These are phyloP conservation scores for Kregervanrija delftensis DNA, from an alignment of 805 yeast species.

Conservation along the genomic window DNA sequence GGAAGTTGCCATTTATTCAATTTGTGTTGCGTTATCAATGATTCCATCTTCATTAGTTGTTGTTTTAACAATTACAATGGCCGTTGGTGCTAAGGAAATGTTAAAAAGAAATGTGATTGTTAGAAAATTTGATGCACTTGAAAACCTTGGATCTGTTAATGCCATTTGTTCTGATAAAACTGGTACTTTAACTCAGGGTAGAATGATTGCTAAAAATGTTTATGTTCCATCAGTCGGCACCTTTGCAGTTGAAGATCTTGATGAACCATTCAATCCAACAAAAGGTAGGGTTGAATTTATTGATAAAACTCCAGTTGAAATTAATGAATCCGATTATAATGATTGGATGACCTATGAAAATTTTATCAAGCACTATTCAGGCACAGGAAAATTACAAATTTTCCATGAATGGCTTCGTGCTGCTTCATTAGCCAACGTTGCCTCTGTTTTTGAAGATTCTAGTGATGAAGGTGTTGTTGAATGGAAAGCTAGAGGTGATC, in stretches of 20 bases:
- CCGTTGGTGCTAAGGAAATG: conserved; percentile 72
- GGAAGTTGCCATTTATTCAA: conserved; percentile 83
- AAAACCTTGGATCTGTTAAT: conserved; percentile 72
- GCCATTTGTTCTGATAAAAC: conserved; percentile 81
- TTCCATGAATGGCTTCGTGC: conserved; percentile 50
- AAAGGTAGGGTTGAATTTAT: conserved; percentile 39
- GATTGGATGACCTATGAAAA: conserved; percentile 27
- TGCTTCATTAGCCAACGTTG: conserved; percentile 77
- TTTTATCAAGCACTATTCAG: conserved; percentile 11
- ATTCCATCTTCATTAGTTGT: conserved; percentile 77
- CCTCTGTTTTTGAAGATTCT: conserved; percentile 48
- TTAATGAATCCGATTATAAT: conserved; percentile 29
- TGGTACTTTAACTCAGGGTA: conserved; percentile 76
- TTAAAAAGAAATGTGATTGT: conserved; percentile 65
- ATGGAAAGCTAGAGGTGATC: conserved; percentile 85
- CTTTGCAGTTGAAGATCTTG: conserved; percentile 44
- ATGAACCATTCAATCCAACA: conserved; percentile 59
- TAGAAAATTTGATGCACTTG: conserved; percentile 69
- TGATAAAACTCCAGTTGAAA: conserved; percentile 30
- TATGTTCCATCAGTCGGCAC: conserved; percentile 66
- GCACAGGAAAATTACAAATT: conserved; percentile 12
- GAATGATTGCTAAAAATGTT: conserved; percentile 63
- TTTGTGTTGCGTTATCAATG: conserved; percentile 78
- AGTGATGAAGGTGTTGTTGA: conserved; percentile 29
- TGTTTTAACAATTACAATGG: conserved; percentile 81